Evolutionary conservation across 169 alveolate genomes (phyloP), one percentile per base, ranked within the genome.

Genomic region (Plasmodium malariae): DNA sequence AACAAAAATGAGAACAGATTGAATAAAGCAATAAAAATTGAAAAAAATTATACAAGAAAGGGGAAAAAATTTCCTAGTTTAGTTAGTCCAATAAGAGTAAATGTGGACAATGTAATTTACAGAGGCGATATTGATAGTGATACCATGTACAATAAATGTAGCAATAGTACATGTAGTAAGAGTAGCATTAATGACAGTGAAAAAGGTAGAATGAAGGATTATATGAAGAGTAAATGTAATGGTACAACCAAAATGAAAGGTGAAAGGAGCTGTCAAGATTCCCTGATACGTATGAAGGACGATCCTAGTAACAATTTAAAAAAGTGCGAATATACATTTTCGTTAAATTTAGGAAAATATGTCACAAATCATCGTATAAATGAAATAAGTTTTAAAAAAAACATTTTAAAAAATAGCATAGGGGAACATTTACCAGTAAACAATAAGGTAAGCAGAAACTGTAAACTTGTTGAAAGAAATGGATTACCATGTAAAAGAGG

Each of bases 311-410:
- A 1, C 1, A 54, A 9, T 54, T 3, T 54, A 17, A 9, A 30
- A 51, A 28, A 1, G 4, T 43, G 19, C 17, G 19, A 24, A 49
- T n/a, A 24, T n/a, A 48, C 67, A 26, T 54, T 73, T 45, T 34
- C 72, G 12, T 26, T 73, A 14, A 37, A 73, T 40, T 57, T 73
- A 6, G 87, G 57, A 62, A 55, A 34, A 19, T 73, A 32, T 63
- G 87, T 73, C n/a, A 28, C 6, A 34, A 45, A 73, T 34, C 87
- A 73, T 37, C 72, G 73, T 34, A 73, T 73, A 19, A 73, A 73
- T 73, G 36, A 30, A 40, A 57, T 73, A 24, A 55, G 21, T 21
- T 48, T 54, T 21, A 57, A 54, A 73, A 73, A 62, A 48, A 73
- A 21, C 26, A 30, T 54, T 26, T 54, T 32, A 32, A 60, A 60